Base-by-base conservation (phyloP, 2,329 filamentous ascomycete species). In the Leptodontidium sp. region DNA sequence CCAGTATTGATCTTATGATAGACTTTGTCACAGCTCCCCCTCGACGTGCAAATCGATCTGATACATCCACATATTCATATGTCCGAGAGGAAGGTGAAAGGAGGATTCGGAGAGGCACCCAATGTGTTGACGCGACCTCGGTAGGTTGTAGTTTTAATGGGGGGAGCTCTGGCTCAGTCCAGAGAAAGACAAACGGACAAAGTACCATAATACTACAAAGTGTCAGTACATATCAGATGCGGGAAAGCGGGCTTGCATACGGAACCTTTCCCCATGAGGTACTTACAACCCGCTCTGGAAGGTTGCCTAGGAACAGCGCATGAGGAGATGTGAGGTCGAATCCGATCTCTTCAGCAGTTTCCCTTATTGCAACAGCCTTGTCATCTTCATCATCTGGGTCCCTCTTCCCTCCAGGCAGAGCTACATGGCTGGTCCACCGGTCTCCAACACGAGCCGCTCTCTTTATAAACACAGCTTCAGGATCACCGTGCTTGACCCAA, bases 391-490 rank as follows among this genome's bases (percentile, higher is more conserved):
- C 90, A 69, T 87, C 85, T 0, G 87, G 85, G 72, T 92, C 90
- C 71, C 88, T 81, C 75, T 89, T 90, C 1, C 90, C 90, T 26
- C 90, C 90, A 0, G 90, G 90, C 4, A 92, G 79, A 0, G 90
- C 90, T 67, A 91, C 86, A 80, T 92, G 90, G 2, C 87, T 86
- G 1, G 88, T 91, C 90, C 90, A 92, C 67, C 89, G 82, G 77
- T 92, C 90, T 8, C 89, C 89, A 65, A 84, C 82, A 47, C 90
- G 82, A 4, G 88, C 84, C 2, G 90, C 87, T 57, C 90, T 82
- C 76, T 92, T 92, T 78, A 92, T 92, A 77, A 92, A 91, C 3
- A 92, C 82, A n/a, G 89, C 81, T 77, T 92, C 90, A 0, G 90
- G 87, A 70, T 90, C 87, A 29, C 89, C 89, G 77, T 90, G 80